Base-by-base conservation (phyloP, 805 yeast species). In the Brettanomyces sp. region DNA sequence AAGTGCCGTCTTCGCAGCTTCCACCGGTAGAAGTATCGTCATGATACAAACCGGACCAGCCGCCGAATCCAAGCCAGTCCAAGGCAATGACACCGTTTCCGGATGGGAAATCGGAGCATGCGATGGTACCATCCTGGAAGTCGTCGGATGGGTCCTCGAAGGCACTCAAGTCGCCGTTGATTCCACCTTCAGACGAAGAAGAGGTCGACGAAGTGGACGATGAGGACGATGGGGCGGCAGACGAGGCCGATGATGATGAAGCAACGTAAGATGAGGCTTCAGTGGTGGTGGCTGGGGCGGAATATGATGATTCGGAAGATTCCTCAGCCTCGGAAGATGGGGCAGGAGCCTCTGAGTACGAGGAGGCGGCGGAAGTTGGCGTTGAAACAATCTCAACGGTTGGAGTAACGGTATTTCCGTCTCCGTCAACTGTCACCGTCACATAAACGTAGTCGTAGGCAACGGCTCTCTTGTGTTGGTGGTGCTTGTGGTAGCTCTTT, bases 71-170 rank as follows among this genome's bases (percentile, higher is more conserved):
- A 43, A 82, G 73, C 73, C 74, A 73, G 69, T 81, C 82, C 41
- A 86, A 69, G 30, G 86, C 66, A 58, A 88, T 70, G 49, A 88
- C 95, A 74, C 95, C 95, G 59, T 85, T 76, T 51, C 93, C 95
- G 43, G 77, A 61, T 62, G 91, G 95, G 76, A 88, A 83, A 46
- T 69, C 63, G 49, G 73, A 64, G 73, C 96, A 88, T 49, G 72
- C 65, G 58, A 79, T 60, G 37, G 66, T 71, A 62, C 95, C 95
- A 61, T 88, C 95, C 59, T 70, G 66, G 67, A 93, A 91, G 43
- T 68, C 66, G 39, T 63, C 68, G 47, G 73, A 52, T 57, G 96
- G 93, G 56, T 64, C 70, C 9, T 68, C 55, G 69, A 69, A 85
- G 49, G 73, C 65, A 36, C 68, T 46, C 52, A 86, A 74, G 63